phyloP scores from a whole-genome alignment of 2,329 filamentous ascomycete species.

The Colletotrichum tofieldiae region DNA sequence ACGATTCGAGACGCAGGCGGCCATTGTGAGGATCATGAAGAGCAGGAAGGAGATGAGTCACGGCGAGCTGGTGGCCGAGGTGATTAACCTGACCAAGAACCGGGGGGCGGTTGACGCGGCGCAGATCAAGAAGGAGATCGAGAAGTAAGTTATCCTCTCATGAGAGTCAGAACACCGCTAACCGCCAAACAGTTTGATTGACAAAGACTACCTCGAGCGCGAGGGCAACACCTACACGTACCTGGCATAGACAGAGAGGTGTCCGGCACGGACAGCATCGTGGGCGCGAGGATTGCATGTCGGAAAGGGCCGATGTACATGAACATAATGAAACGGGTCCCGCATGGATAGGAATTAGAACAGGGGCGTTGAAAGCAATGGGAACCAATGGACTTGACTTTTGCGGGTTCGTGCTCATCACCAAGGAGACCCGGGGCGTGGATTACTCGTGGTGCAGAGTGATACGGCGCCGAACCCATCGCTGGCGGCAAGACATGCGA shows the following conservation, averaged over 20 bases:
- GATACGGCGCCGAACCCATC: background rate
- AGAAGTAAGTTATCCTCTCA: conserved; percentile 74
- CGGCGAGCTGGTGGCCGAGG: conserved; percentile 89
- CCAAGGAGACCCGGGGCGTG: background rate
- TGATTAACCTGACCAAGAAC: conserved; percentile 90
- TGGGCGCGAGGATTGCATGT: background rate
- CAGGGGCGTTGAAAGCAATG: conserved; percentile 7
- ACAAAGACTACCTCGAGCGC: conserved; percentile 93
- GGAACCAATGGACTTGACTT: background rate
- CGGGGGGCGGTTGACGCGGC: conserved; percentile 87
- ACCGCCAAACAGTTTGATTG: conserved; percentile 76
- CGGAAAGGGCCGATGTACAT: background rate
- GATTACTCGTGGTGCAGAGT: background rate
- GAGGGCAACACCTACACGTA: conserved; percentile 81
- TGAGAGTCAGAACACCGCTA: conserved; percentile 45
- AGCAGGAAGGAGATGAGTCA: conserved; percentile 89
- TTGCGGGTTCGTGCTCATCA: background rate
- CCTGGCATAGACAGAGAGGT: conserved; percentile 67
- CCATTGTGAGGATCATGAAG: conserved; percentile 98
- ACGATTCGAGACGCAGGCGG: conserved; percentile 96
- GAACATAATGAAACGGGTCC: conserved; percentile 1
- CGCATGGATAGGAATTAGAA: background rate
- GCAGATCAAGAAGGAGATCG: conserved; percentile 98
- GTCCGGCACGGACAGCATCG: background rate
- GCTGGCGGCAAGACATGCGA: background rate